Base-by-base conservation (phyloP, 2,329 filamentous ascomycete genomes). In the Thielaviopsis ethacetica region DNA sequence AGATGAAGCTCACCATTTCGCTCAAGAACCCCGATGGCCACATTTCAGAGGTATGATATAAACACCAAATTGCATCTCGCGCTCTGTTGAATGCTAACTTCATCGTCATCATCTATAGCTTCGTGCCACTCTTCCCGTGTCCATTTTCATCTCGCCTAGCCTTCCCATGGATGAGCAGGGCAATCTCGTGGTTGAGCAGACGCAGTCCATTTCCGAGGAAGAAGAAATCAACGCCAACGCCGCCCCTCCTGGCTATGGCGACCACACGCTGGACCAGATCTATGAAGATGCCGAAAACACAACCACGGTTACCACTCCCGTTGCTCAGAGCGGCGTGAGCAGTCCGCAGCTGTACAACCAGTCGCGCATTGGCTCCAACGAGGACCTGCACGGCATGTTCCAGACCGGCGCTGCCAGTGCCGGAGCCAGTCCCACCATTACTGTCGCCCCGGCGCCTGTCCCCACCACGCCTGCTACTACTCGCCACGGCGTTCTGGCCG, bases 11-110 rank as follows among this genome's bases (percentile, higher is more conserved):
- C 67, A 89, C 88, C 55, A 85, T 97, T 62, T 88, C 91, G 53
- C 79, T 98, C 47, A 86, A 90, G 70, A 97, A 98, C 66, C 91
- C 93, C 0, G 93, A 98, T 68, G 91, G 91, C 0, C 93, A 97
- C 68, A 79, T 91, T 59, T 69, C 91, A 59, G 91, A 97, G 78
- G 83, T 86, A 75, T 68, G 76, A 66, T 53, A 21, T 44, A 34
- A 34, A 6, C 6, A 10, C 30, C 30, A 12, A 2, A 10, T 34
- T 9, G 10, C 30, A 9, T 34, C 30, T 34, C 7, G 10, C 7
- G 10, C 7, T 10, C 2, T 9, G 30, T 34, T 9, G 58, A 44
- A 52, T 19, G 34, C 12, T 30, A 27, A 41, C 56, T 55, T 59
- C 64, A 87, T 12, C 7, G 55, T 59, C 64, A 87, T 12, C 7